Percentiles rank a stretch among this genome's conserved stretches.
phyloP scores from a whole-genome alignment of 805 yeast species.

The Candida yuanshanica region DNA sequence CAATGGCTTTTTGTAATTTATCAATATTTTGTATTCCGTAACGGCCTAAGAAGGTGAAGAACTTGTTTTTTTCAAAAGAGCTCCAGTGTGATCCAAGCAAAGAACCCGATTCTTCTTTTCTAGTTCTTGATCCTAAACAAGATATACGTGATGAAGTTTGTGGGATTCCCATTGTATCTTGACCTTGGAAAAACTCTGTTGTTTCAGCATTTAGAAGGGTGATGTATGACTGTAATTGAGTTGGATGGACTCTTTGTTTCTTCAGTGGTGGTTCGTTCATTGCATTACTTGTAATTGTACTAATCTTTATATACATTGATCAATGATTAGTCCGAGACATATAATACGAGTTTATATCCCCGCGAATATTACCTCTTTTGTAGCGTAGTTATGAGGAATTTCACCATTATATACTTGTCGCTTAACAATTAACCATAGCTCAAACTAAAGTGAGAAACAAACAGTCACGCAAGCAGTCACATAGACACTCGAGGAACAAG shows the following conservation, averaged over 20 bases:
- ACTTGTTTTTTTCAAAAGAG: conserved; percentile 41
- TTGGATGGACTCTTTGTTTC: background rate
- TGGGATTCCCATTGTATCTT: background rate
- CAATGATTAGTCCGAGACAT: too few relatives aligned
- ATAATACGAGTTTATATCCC: too few relatives aligned
- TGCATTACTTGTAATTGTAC: background rate
- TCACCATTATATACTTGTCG: too few relatives aligned
- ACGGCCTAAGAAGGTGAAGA: conserved; percentile 44
- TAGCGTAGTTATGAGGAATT: too few relatives aligned
- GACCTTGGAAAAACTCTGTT: background rate
- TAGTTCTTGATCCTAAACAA: background rate
- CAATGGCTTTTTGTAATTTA: conserved; percentile 32
- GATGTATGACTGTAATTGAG: background rate
- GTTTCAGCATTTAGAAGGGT: background rate
- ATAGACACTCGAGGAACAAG: too few relatives aligned
- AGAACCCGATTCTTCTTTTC: background rate
- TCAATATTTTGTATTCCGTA: conserved; percentile 45
- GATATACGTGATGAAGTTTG: conserved; percentile 3
- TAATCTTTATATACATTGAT: background rate
- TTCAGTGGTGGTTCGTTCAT: background rate
- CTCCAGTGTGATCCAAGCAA: conserved; percentile 33
- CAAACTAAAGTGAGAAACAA: too few relatives aligned
- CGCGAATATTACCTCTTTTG: too few relatives aligned
- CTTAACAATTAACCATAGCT: too few relatives aligned
- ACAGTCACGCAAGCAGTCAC: too few relatives aligned